phyloP scores from a whole-genome alignment of 805 yeast species.

The Metschnikowia borealis region DNA sequence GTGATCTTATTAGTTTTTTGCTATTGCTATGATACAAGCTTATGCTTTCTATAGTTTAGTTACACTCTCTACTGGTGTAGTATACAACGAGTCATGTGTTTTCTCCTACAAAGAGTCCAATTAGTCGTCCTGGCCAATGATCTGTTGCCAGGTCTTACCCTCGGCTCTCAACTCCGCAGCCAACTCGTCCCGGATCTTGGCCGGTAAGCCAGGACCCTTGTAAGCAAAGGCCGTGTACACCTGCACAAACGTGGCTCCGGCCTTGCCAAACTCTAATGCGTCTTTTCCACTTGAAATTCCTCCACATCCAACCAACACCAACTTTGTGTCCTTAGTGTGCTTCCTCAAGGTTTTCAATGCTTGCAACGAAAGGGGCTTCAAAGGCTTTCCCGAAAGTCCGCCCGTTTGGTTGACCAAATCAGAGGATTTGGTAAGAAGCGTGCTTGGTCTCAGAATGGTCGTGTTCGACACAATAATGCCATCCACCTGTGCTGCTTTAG shows the following conservation, averaged over 20 bases:
- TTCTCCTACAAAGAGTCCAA: too few species aligned
- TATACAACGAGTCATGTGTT: too few species aligned
- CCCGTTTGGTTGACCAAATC: conserved; percentile 59
- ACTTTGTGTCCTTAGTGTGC: conserved; percentile 65
- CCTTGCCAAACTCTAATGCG: conserved; percentile 85
- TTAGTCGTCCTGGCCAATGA: conserved; percentile 59
- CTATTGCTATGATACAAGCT: too few species aligned
- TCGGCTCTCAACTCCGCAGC: conserved; percentile 54
- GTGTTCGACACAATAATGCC: conserved; percentile 93
- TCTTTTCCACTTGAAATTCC: conserved; percentile 87
- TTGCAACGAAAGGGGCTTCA: conserved; percentile 71
- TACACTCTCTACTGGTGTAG: too few species aligned
- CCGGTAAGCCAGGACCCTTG: conserved; percentile 81
- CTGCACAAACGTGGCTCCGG: conserved; percentile 90
- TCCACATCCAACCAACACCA: conserved; percentile 89
- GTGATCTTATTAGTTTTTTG: too few species aligned
- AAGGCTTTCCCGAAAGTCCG: conserved; percentile 90
- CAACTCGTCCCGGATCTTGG: conserved; percentile 41
- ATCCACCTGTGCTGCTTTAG: conserved; percentile 73
- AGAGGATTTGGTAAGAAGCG: conserved; percentile 46
- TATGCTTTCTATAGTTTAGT: too few species aligned
- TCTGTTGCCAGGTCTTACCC: conserved; percentile 81
- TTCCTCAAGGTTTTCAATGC: conserved; percentile 71
- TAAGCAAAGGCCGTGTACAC: conserved; percentile 88
- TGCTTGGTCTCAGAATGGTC: conserved; percentile 76